Percentiles rank a stretch among this genome's conserved stretches.
Conservation (phyloP, 257 asterid genomes). For the Solanum dulcamara region DNA sequence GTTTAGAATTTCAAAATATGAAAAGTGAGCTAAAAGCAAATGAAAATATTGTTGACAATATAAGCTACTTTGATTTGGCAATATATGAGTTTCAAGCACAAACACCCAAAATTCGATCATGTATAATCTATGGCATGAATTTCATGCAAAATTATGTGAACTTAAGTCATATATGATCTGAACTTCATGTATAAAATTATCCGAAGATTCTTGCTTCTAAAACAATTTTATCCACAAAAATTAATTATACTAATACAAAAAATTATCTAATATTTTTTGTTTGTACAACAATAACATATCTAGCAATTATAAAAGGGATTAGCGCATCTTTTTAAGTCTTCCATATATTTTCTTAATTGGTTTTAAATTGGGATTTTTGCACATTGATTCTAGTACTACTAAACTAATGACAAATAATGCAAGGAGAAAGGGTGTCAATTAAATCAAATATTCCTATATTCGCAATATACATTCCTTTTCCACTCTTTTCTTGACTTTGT, state of each 20-base stretch:
- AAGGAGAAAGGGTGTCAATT: background rate
- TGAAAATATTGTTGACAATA: too few species aligned
- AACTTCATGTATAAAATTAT: too few species aligned
- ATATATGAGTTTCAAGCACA: too few species aligned
- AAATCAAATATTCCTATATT: background rate
- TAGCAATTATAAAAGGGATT: background rate
- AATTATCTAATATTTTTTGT: background rate
- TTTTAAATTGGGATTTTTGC: background rate
- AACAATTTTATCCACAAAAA: too few species aligned
- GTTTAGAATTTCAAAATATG: too few species aligned
- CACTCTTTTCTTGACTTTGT: background rate
- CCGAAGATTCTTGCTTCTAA: too few species aligned
- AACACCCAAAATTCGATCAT: too few species aligned
- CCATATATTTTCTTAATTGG: background rate
- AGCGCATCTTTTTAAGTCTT: background rate
- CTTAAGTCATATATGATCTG: too few species aligned
- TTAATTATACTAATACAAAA: background rate
- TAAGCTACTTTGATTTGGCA: too few species aligned
- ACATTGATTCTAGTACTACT: background rate
- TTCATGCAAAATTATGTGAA: too few species aligned
- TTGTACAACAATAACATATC: background rate
- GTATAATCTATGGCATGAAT: too few species aligned
- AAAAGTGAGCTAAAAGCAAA: too few species aligned
- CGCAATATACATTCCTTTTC: background rate
- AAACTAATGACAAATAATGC: background rate